Conservation (phyloP, 2,329 filamentous ascomycete genomes). For the Botrytis squamosa region DNA sequence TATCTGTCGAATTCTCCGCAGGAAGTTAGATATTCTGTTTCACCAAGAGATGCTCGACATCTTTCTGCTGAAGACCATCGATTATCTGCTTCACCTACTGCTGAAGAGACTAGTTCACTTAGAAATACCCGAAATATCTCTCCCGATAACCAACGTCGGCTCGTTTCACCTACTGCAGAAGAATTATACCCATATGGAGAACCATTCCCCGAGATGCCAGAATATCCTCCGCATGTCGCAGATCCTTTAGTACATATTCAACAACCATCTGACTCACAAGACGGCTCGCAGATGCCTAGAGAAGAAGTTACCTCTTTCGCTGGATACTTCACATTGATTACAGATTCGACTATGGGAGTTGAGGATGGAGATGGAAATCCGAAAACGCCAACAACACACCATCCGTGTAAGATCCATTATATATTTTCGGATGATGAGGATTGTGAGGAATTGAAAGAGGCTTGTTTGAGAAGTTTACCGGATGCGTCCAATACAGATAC, state of each 20-base stretch:
- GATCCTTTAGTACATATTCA: constrained; percentile 12
- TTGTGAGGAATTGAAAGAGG: constrained; percentile 70
- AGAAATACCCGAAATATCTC: not conserved
- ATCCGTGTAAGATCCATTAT: constrained; percentile 80
- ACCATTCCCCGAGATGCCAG: constrained; percentile 10
- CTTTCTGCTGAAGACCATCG: not conserved
- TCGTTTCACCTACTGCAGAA: constrained; percentile 1
- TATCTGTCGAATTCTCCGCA: constrained; percentile 8
- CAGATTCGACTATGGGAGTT: constrained; percentile 56
- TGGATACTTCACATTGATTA: constrained; percentile 82
- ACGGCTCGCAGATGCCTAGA: not conserved
- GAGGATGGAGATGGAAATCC: not conserved
- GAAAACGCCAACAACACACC: constrained; percentile 68
- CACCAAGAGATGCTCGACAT: not conserved
- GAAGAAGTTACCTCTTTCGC: constrained; percentile 50
- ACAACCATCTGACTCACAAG: constrained; percentile 10
- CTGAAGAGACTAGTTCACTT: not conserved
- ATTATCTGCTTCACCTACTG: constrained; percentile 2
- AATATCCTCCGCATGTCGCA: not conserved
- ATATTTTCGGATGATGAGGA: constrained; percentile 87
- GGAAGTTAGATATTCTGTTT: constrained; percentile 1
- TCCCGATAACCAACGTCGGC: not conserved
- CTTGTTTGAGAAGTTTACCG: constrained; percentile 45
- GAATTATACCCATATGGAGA: constrained; percentile 10
- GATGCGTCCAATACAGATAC: not conserved